phyloP scores from a whole-genome alignment of 139 green algal species.

The Auxenochlorella pyrenoidosa region DNA sequence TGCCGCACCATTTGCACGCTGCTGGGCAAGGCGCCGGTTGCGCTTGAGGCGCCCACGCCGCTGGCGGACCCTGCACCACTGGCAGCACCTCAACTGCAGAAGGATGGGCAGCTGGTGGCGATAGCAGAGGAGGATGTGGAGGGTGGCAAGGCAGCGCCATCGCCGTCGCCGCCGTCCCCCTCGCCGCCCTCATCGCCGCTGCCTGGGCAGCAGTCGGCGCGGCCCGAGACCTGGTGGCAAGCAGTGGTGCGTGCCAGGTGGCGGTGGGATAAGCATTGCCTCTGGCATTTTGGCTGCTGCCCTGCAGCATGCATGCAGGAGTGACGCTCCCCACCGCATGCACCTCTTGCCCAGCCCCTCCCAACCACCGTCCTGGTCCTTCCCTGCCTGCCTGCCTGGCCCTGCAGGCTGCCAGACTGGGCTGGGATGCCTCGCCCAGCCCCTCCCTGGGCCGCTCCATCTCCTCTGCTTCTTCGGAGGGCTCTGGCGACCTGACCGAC shows the following conservation, averaged over 20 bases:
- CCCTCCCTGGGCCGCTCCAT: not conserved
- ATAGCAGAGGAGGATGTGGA: constrained; percentile 5
- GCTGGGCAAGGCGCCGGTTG: not conserved
- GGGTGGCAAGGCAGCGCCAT: not conserved
- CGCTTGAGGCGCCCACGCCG: not conserved
- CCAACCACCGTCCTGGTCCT: no score
- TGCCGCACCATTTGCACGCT: constrained; percentile 26
- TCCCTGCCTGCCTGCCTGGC: no score
- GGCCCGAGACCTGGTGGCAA: not conserved
- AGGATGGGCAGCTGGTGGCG: not conserved
- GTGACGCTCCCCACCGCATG: no score
- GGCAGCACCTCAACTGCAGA: not conserved
- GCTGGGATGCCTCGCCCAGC: not conserved
- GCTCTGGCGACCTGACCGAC: not conserved
- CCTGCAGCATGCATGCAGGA: no score
- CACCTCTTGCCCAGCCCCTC: no score
- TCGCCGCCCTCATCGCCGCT: not conserved
- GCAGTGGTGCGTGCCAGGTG: not conserved
- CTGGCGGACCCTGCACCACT: not conserved
- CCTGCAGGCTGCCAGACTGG: constrained; percentile 5
- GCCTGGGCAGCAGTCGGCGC: not conserved
- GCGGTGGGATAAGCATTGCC: not conserved
- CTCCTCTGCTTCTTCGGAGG: not conserved
- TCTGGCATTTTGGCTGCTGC: no score
- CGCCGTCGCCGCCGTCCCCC: not conserved